Base-by-base conservation (phyloP, 768 basidiomycete species). In the Sutorius australiensis region DNA sequence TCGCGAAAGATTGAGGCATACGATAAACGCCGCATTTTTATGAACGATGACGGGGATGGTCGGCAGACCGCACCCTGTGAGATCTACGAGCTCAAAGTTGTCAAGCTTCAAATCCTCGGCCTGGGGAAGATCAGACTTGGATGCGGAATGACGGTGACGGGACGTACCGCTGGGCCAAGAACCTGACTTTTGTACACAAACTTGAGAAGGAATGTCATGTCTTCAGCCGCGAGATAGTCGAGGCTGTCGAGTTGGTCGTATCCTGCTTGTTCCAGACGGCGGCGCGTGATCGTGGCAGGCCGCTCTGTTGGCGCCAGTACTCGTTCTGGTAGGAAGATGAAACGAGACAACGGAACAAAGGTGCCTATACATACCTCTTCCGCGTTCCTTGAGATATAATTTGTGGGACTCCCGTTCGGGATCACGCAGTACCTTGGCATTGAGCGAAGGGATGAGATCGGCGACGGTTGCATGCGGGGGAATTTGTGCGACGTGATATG, bases 31-130 rank as follows among this genome's bases (percentile, higher is more conserved):
- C 1, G 94, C 93, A 54, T 92, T 83, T 49, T 82, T 79, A 68
- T 99, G 88, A 12, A 98, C 77, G 53, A 83, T 76, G 59, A 95
- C 85, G 1, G 97, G 97, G 43, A 98, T 88, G 5, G 93, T 89
- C 48, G 88, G 87, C 3, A 98, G 74, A 60, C 89, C 81, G 46
- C 86, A 79, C 1, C 84, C 86, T 0, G 86, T 84, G 28, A 99
- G 82, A 66, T 98, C 92, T 56, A 98, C 80, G 32, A 79, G 76
- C 56, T 89, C 87, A 64, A 84, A 92, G 39, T 79, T 71, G 49
- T 89, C 85, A 61, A 89, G 80, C 5, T 74, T 72, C 39, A 88
- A 73, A 45, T 91, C 86, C 53, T 92, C 87, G 59, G 87, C 85
- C 88, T 94, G 59, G 34, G 41, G 40, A 30, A 8, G 28, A 28